Evolutionary conservation across 2,329 filamentous ascomycete genomes (phyloP), one percentile per base, ranked within the genome.

Genomic region (Talaromyces sp.): DNA sequence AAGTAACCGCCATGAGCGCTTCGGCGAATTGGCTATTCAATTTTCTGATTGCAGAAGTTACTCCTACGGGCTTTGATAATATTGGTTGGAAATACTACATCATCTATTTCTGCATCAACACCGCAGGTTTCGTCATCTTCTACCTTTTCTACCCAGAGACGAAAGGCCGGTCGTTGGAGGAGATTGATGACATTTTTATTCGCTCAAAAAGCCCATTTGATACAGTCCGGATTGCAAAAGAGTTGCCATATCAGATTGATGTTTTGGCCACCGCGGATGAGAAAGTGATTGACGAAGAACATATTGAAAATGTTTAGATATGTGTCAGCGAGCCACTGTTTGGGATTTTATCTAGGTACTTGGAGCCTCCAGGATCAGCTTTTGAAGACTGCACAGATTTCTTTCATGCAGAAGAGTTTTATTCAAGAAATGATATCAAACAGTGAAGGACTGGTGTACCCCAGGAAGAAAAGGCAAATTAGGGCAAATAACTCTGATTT

Each of bases 1-100:
- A 59, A 33, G 57, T 59, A 9, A 48, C 57, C 1, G 57, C 57
- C 1, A 64, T 85, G 48, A 77, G 82, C 0, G 79, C 81, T 3
- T 74, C 81, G 13, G 76, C 78, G 15, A 84, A 83, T 63, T 78
- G 77, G 77, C 66, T 82, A 4, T 82, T 84, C 75, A 85, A 84
- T 69, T 84, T 84, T 65, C 81, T 81, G 0, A 73, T 84, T 9
- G 81, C 80, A 25, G 73, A 83, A 52, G 84, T 83, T 68, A 78
- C 81, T 1, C 83, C 82, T 2, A 78, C 80, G 0, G 81, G 76
- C 0, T 83, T 85, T 70, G 70, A 75, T 52, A 84, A 83, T 66
- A 84, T 84, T 66, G 75, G 75, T 31, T 84, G 78, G 70, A 78
- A 77, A 59, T 72, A 80, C 15, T 81, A 79, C 65, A 74, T 81